Base-by-base conservation (phyloP, 164 flowering plant genomes). In the Berberis thunbergii region DNA sequence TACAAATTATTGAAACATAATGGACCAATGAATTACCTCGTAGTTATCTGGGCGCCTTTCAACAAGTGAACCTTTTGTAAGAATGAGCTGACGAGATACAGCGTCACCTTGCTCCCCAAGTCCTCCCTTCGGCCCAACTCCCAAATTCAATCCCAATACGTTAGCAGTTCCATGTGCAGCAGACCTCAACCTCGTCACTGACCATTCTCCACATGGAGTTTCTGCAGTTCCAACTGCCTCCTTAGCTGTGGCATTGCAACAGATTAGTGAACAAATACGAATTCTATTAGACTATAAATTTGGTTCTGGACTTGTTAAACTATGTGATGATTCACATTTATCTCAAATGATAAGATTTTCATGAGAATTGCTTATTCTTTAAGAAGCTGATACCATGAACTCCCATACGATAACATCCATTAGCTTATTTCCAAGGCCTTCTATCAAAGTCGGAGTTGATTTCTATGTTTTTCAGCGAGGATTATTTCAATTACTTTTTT, bases 181-280 rank as follows among this genome's bases (percentile, higher is more conserved):
- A 75, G 99, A 72, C 7, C 99, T 81, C 81, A 91, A 82, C 70
- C 96, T 86, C n/a, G 87, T 94, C 46, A 94, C 99, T 41, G 84
- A 82, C 99, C 99, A 94, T 67, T 81, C 86, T 50, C 97, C 97
- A 73, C 72, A 85, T 61, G 97, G 97, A 41, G 91, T 84, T 78
- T 94, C 97, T 65, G 84, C 88, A 6, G 93, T 97, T 70, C 99
- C 96, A 77, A 94, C 97, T 54, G 93, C 94, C 66, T 94, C 99
- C 68, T 85, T 91, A 9, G 86, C 97, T 94, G 79, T 73, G 78
- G 26, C 46, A 57, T 68, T 42, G 60, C 8, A 66, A 41, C 4
- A 56, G 46, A n/a, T 41, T 13, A 63, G 46, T 12, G 39, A 49
- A 26, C 26, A 26, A 26, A 26, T 26, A 26, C 26, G 26, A 26